Evolutionary conservation across 2,329 filamentous ascomycete genomes (phyloP).

Genomic region (Aschersonia sp.): DNA sequence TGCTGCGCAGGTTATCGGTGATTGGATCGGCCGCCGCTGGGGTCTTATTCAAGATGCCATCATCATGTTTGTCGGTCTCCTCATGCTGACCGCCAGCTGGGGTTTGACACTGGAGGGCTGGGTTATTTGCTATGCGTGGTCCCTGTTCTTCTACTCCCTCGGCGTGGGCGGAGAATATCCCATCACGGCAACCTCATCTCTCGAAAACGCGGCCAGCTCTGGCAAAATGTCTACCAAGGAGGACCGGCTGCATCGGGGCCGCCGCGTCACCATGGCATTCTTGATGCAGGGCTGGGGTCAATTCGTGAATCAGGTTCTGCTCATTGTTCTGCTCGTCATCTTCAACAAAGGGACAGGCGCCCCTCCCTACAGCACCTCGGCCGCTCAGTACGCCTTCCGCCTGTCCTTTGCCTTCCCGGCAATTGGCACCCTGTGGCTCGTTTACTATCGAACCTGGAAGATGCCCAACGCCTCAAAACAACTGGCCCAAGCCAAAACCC

Average conservation of each 20-base stretch:
- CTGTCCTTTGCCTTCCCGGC: slow-evolving; percentile 86
- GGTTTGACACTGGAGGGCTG: slow-evolving; percentile 76
- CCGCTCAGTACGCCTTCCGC: slow-evolving; percentile 82
- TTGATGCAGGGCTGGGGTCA: slow-evolving; percentile 99
- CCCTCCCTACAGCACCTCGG: slow-evolving; percentile 61
- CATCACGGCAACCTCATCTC: slow-evolving; percentile 89
- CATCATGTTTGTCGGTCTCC: slow-evolving; percentile 86
- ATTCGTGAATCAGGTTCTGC: slow-evolving; percentile 79
- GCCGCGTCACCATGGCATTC: slow-evolving; percentile 91
- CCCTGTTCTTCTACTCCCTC: slow-evolving; percentile 62
- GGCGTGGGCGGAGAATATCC: slow-evolving; percentile 80
- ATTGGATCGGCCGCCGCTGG: slow-evolving; percentile 80
- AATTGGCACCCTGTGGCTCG: slow-evolving; percentile 80
- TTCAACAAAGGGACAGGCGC: slow-evolving; percentile 67
- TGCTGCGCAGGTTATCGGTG: slow-evolving; percentile 33
- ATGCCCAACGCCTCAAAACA: slow-evolving; percentile 82
- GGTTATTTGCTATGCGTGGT: slow-evolving; percentile 95
- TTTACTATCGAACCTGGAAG: slow-evolving; percentile 92
- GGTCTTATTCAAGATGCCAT: slow-evolving; percentile 86
- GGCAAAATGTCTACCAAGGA: slow-evolving; percentile 82
- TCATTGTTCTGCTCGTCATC: slow-evolving; percentile 75
- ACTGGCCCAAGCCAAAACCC: slow-evolving; percentile 70
- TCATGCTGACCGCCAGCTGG: slow-evolving; percentile 89
- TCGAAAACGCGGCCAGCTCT: slow-evolving; percentile 78
- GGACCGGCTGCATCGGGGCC: slow-evolving; percentile 86